These are phyloP conservation scores for Oidiodendron maius DNA, from an alignment of 495 filamentous ascomycete genomes.

Conservation along the genomic window DNA sequence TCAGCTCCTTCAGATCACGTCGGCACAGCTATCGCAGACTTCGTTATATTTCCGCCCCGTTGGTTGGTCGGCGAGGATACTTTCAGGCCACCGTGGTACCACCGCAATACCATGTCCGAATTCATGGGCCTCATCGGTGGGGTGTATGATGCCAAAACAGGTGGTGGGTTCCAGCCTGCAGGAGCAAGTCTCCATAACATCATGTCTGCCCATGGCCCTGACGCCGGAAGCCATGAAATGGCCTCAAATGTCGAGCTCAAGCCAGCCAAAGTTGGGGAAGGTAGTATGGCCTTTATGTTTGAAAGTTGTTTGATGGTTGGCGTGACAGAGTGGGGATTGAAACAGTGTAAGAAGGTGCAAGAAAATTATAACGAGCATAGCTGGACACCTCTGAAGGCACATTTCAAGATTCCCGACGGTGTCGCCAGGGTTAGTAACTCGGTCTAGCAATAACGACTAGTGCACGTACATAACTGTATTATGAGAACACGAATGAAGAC, in stretches of 20 bases:
- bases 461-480: too few species aligned
- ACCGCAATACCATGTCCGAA: constrained; percentile 80
- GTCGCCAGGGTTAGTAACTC: constrained; percentile 16
- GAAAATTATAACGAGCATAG: constrained; percentile 77
- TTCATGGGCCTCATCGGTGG: constrained; percentile 75
- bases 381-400: constrained; percentile 72
- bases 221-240: constrained; percentile 59
- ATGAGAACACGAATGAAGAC: too few species aligned
- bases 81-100: constrained; percentile 78
- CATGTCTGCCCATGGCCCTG: constrained; percentile 54
- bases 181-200: constrained; percentile 53
- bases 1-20: constrained; percentile 55
- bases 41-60: constrained; percentile 78
- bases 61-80: constrained; percentile 76
- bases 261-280: constrained; percentile 47
- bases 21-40: constrained; percentile 75
- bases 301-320: constrained; percentile 78
- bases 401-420: constrained; percentile 42
- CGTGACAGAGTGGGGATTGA: constrained; percentile 86
- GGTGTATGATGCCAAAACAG: constrained; percentile 48
- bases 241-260: constrained; percentile 48
- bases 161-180: constrained; percentile 53
- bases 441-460: too few species aligned
- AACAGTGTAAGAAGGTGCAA: constrained; percentile 80
- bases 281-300: constrained; percentile 62